Evolutionary conservation across 345 rosid genomes (phyloP).

Genomic region (Acer yangbiense): DNA sequence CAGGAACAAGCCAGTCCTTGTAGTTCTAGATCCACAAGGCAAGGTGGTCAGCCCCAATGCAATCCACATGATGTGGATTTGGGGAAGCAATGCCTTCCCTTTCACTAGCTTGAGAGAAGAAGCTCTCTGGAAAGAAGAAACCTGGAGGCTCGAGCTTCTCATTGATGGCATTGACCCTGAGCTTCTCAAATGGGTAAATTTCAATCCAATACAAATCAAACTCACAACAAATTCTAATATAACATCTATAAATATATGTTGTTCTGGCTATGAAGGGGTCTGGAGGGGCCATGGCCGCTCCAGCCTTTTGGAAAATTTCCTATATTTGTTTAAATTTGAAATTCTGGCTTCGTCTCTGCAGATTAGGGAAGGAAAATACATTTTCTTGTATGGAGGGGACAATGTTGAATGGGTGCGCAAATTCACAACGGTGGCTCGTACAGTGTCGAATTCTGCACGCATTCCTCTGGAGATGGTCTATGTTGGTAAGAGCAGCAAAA

Average conservation of each 20-base stretch:
- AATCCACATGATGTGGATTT: constrained; percentile 98
- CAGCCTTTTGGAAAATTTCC: too few species aligned
- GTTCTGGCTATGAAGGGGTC: too few species aligned
- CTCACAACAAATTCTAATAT: background rate
- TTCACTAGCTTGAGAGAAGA: constrained; percentile 82
- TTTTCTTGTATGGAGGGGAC: constrained; percentile 87
- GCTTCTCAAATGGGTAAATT: constrained; percentile 70
- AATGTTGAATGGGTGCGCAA: constrained; percentile 77
- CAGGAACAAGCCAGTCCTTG: constrained; percentile 85
- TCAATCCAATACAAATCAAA: background rate
- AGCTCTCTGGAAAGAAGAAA: constrained; percentile 75
- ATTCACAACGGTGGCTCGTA: constrained; percentile 58
- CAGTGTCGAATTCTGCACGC: constrained; percentile 51
- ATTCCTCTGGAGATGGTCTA: constrained; percentile 80
- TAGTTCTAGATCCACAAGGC: constrained; percentile 89
- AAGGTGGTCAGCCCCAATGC: constrained; percentile 80
- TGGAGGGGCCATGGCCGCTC: too few species aligned
- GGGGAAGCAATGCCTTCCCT: constrained; percentile 95
- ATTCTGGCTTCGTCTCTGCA: constrained; percentile 8
- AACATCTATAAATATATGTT: too few species aligned
- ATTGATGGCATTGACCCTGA: constrained; percentile 73
- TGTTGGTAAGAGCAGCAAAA: constrained; percentile 74
- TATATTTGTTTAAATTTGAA: too few species aligned
- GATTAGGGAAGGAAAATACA: constrained; percentile 76
- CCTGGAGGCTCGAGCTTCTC: constrained; percentile 80